Evolutionary conservation across 2,329 filamentous ascomycete genomes (phyloP).

Genomic region (Trichoderma sp.): DNA sequence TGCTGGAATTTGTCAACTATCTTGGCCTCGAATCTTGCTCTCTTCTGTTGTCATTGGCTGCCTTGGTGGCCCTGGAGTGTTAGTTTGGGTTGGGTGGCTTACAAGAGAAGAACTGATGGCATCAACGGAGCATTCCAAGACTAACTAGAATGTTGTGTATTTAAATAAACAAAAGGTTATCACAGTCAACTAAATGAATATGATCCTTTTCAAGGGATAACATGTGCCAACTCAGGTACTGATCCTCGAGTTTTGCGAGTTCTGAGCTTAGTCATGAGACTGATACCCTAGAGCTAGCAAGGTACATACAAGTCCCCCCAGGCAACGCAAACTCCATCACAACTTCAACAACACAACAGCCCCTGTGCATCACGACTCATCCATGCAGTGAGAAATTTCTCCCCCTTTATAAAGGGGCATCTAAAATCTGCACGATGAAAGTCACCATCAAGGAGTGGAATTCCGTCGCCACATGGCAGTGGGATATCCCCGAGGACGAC

Average conservation of each 20-base stretch:
- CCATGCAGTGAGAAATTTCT: neutral
- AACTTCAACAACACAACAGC: neutral
- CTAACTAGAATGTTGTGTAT: neutral
- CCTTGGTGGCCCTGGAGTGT: conserved; percentile 10
- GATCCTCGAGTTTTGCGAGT: neutral
- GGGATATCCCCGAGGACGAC: conserved; percentile 96
- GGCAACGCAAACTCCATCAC: neutral
- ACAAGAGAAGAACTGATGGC: conserved; percentile 10
- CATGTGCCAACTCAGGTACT: neutral
- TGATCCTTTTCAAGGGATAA: neutral
- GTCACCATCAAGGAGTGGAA: conserved; percentile 93
- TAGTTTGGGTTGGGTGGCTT: conserved; percentile 12
- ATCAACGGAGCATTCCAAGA: neutral
- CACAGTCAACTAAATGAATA: neutral
- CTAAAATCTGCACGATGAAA: conserved; percentile 65
- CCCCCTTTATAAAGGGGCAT: neutral
- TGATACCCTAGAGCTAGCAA: neutral
- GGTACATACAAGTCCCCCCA: neutral
- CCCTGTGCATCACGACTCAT: neutral
- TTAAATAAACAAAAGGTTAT: no score
- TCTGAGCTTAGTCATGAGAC: neutral
- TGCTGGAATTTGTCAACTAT: conserved; percentile 16
- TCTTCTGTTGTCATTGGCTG: neutral
- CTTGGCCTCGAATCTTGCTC: conserved; percentile 14
- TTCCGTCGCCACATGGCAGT: conserved; percentile 93